Evolutionary conservation across 352 stramenopile genomes (phyloP), one percentile per base, ranked within the genome.

Genomic region (Phytopythium vexans): DNA sequence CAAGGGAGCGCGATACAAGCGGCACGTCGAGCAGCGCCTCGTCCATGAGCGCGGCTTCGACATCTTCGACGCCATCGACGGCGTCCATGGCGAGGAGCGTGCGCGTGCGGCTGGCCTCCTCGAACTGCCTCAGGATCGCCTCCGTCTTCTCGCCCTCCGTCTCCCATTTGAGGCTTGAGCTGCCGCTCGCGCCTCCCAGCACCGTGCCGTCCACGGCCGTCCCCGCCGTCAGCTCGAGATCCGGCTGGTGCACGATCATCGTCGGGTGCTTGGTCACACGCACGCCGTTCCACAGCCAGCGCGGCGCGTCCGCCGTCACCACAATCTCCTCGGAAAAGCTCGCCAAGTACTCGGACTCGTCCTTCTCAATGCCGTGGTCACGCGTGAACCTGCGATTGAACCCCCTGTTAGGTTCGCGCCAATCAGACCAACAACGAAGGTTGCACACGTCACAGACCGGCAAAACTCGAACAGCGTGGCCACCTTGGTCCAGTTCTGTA

Each of bases 401-500:
- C 5, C 5, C 14, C 39, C 39, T 38, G 40, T 42, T 12, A 51
- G 31, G 6, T 58, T 21, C 4, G 7, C 32, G 15, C 16, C 32
- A 39, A 9, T 40, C 10, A 52, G 8, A 42, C 14, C 21, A 27
- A 27, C 21, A 27, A 27, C 21, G 21, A 27, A 27, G 21, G 21
- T 27, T 21, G 39, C 39, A 43, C 12, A 11, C 14, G 42, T 15
- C 2, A 46, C 45, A 32, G 36, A 82, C 75, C 79, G 63, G 60
- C 85, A 94, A 54, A 94, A 94, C 59, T 94, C 85, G 7, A 82
- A 84, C 16, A 92, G 54, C 1, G 76, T 94, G 9, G 82, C 82
- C 33, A 93, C 66, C 51, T 93, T 92, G 45, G 82, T 92, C 85
- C 85, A 94, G 62, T 94, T 92, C 69, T 93, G 82, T 16, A 94